Evolutionary conservation across 257 asterid genomes (phyloP), one percentile per base, ranked within the genome.

Genomic region (Phtheirospermum japonicum): DNA sequence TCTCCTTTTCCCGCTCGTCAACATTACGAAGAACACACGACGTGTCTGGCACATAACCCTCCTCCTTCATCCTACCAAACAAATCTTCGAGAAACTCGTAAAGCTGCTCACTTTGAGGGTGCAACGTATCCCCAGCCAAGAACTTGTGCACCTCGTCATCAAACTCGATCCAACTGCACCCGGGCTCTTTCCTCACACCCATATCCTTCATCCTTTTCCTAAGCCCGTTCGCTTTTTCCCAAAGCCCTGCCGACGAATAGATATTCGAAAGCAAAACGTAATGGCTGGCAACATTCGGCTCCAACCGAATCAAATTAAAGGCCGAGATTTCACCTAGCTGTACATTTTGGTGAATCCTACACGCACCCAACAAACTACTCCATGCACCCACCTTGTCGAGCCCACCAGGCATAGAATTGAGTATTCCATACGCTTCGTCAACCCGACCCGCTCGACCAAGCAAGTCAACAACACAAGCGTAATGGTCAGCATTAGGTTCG

Each of bases 341-440:
- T 40, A 90, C 82, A 51, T 88, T 82, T 52, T 70, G 83, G 80
- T 90, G 88, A 73, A 80, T 50, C 76, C 82, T 78, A 52, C 95
- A 85, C 39, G 95, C 88, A 32, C 94, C 96, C 33, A 88, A 80
- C 73, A 90, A 72, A 73, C 95, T 85, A 72, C 98, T 85, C 96
- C 95, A 90, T 18, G 86, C 89, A 65, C 86, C 95, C 6, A 70
- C 57, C 70, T 75, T 83, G 77, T 80, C 78, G 10, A 71, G 63
- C 33, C 77, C 68, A 5, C 30, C 2, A 2, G 94, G 92, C 87
- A 88, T 88, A 16, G 67, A 63, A 13, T 57, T 78, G 52, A 88
- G 73, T 46, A 86, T 71, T 31, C 63, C 70, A 58, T 79, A 69
- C 9, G 98, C 95, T 77, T 83, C 92, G 18, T 86, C 80, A 16